A percentile compares a stretch with the other conserved stretches of the same genome.
Evolutionary conservation across 495 filamentous ascomycete species (phyloP).

Genomic region (Apiosordaria backusii): DNA sequence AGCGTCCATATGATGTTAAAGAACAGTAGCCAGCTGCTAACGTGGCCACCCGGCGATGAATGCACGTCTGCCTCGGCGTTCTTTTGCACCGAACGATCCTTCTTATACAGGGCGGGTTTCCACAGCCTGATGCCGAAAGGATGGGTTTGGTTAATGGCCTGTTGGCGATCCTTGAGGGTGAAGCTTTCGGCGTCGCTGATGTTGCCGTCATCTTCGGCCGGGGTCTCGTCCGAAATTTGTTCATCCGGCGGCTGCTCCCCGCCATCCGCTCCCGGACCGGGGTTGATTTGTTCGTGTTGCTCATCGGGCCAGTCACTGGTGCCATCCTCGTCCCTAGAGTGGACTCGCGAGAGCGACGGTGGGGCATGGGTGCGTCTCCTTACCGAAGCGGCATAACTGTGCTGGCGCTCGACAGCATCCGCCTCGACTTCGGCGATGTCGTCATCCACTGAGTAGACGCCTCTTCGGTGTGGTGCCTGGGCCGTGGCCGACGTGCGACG

Average conservation of each 20-base stretch:
- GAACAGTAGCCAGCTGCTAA: constrained; percentile 75
- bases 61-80: constrained; percentile 97
- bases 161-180: constrained; percentile 86
- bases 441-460: constrained; percentile 93
- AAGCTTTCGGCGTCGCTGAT: constrained; percentile 79
- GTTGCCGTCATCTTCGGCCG: constrained; percentile 55
- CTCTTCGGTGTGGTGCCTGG: constrained; percentile 70
- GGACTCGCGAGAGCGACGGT: constrained; percentile 55
- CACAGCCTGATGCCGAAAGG: constrained; percentile 98
- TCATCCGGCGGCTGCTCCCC: constrained; percentile 25
- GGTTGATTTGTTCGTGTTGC: constrained; percentile 16
- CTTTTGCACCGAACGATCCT: constrained; percentile 91
- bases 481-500: constrained; percentile 73
- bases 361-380: constrained; percentile 63
- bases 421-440: constrained; percentile 77
- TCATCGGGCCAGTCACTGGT: constrained; percentile 28
- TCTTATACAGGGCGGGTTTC: constrained; percentile 99
- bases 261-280: constrained; percentile 28
- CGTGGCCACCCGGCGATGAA: constrained; percentile 84
- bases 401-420: constrained; percentile 42
- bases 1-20: constrained; percentile 90
- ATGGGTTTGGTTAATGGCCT: constrained; percentile 98
- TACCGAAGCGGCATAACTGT: constrained; percentile 61
- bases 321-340: constrained; percentile 47
- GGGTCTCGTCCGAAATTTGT: constrained; percentile 32